Evolutionary conservation across 768 basidiomycete species (phyloP).

Genomic region (Lyophyllum decastes): DNA sequence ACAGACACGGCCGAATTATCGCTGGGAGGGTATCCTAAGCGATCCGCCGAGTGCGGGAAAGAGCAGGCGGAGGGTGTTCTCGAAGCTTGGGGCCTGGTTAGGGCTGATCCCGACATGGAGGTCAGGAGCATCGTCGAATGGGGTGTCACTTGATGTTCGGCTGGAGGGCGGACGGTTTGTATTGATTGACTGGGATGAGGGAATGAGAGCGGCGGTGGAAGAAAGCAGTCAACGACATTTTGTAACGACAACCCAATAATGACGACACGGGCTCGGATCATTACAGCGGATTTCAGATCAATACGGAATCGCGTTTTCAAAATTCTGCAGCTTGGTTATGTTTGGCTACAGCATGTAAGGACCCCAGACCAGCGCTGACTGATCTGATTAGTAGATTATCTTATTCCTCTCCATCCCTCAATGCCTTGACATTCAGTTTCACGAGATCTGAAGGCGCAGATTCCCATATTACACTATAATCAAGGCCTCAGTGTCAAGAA

Average conservation of each 20-base stretch:
- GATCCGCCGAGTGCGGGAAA: conserved; percentile 47
- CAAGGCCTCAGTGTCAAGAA: not conserved
- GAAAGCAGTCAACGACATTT: not conserved
- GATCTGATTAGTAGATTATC: no score
- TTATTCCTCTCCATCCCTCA: no score
- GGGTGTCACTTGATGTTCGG: conserved; percentile 60
- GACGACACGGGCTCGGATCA: no score
- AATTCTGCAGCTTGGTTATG: no score
- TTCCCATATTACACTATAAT: not conserved
- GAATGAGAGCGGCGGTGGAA: not conserved
- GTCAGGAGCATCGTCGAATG: conserved; percentile 48
- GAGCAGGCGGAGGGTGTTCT: conserved; percentile 38
- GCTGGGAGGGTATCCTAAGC: conserved; percentile 69
- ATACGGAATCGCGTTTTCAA: no score
- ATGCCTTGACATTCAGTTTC: no score
- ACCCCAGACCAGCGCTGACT: no score
- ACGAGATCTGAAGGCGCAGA: not conserved
- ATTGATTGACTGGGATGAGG: conserved; percentile 19
- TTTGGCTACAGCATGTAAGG: no score
- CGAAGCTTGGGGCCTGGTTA: conserved; percentile 69
- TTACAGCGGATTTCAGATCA: no score
- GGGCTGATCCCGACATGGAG: conserved; percentile 68
- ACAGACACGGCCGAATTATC: conserved; percentile 59
- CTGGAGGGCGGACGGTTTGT: conserved; percentile 62
- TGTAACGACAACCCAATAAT: not conserved